These are phyloP conservation scores for Hypsizygus marmoreus DNA, from an alignment of 768 basidiomycete species.

Conservation along the genomic window DNA sequence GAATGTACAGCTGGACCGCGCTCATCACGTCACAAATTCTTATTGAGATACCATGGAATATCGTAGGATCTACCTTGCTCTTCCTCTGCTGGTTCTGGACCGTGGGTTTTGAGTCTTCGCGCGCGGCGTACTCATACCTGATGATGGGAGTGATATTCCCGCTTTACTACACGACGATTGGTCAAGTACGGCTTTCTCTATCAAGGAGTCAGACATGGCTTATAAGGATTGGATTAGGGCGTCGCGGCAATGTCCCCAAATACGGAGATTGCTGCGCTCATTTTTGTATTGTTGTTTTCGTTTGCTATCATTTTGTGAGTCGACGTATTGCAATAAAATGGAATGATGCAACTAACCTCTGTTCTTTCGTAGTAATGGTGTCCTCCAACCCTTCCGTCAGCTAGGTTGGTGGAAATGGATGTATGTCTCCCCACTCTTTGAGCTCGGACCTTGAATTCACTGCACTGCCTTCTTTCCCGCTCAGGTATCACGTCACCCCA, in stretches of 20 bases:
- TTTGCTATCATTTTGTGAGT: slow-evolving; percentile 60
- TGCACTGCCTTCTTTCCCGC: neutral
- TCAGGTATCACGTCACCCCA: slow-evolving; percentile 46
- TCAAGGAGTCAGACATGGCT: neutral
- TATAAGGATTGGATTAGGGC: slow-evolving; percentile 45
- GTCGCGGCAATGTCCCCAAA: slow-evolving; percentile 61
- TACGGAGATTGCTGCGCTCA: slow-evolving; percentile 52
- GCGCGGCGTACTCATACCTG: slow-evolving; percentile 64
- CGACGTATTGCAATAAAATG: neutral
- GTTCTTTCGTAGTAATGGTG: slow-evolving; percentile 45
- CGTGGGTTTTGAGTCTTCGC: slow-evolving; percentile 54
- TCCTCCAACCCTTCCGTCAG: slow-evolving; percentile 58
- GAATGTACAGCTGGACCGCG: slow-evolving; percentile 68
- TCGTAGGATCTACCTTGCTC: slow-evolving; percentile 56
- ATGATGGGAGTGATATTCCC: slow-evolving; percentile 56
- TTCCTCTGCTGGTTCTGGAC: slow-evolving; percentile 76
- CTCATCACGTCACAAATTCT: slow-evolving; percentile 56
- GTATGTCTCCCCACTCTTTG: too few relatives aligned
- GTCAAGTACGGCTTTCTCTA: slow-evolving; percentile 33
- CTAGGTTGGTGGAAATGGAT: slow-evolving; percentile 73
- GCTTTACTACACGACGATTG: slow-evolving; percentile 61
- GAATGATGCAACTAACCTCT: neutral
- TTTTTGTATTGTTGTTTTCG: slow-evolving; percentile 55
- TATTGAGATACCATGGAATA: slow-evolving; percentile 63
- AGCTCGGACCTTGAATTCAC: too few relatives aligned